These are phyloP conservation scores for Trichoderma gracile DNA, from an alignment of 2,329 filamentous ascomycete species.

Conservation along the genomic window DNA sequence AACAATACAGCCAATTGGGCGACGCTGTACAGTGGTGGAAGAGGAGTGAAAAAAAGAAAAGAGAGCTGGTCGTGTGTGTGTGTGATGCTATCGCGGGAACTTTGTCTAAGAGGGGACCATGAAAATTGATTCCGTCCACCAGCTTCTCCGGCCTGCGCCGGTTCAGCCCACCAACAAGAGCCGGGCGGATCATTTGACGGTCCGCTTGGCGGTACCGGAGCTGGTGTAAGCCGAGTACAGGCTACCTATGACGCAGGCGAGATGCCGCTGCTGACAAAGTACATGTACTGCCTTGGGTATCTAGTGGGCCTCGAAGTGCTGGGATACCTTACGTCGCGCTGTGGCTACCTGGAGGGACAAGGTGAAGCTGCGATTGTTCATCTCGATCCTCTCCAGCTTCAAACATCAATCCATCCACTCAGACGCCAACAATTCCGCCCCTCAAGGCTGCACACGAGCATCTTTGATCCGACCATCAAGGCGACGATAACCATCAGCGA, in stretches of 20 bases:
- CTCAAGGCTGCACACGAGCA: conserved; percentile 3
- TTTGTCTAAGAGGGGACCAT: conserved; percentile 13
- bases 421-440: conserved; percentile 1
- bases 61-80: neutral
- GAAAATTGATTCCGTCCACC: conserved; percentile 13
- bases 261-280: neutral
- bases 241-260: neutral
- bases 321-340: conserved; percentile 32
- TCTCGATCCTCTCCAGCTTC: conserved; percentile 18
- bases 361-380: conserved; percentile 23
- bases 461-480: neutral
- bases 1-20: conserved; percentile 1
- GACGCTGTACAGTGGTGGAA: neutral
- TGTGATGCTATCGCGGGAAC: neutral
- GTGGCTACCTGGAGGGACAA: conserved; percentile 40
- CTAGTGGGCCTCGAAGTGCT: neutral
- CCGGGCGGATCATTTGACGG: conserved; percentile 27
- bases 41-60: too few species aligned
- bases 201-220: conserved; percentile 9
- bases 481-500: too few species aligned
- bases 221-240: neutral
- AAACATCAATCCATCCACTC: neutral
- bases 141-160: conserved; percentile 20
- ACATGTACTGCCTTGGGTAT: neutral
- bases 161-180: conserved; percentile 14